These are phyloP conservation scores for Pontederia paniculata DNA, from an alignment of 176 grass and related monocot species.

Conservation along the genomic window DNA sequence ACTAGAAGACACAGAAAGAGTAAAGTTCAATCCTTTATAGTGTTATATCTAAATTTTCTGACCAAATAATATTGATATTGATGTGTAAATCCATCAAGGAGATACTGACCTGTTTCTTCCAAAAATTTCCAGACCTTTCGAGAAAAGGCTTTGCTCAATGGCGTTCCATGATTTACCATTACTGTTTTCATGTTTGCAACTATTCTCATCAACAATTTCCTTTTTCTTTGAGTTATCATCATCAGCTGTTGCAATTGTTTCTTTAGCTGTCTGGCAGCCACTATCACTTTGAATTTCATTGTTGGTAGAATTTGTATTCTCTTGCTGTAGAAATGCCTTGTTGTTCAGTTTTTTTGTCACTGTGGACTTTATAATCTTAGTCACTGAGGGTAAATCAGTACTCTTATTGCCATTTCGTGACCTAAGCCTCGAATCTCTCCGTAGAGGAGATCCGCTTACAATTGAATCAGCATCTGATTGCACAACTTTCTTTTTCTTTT, in stretches of 20 bases:
- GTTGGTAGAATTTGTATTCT: constrained; percentile 28
- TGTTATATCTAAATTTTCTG: neutral
- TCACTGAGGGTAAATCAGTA: constrained; percentile 34
- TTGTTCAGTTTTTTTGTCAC: constrained; percentile 46
- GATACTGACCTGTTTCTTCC: constrained; percentile 61
- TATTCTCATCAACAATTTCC: constrained; percentile 63
- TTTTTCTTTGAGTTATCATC: constrained; percentile 52
- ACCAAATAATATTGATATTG: neutral
- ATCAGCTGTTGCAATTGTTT: constrained; percentile 35
- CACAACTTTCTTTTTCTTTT: constrained; percentile 50
- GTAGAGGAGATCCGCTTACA: constrained; percentile 39
- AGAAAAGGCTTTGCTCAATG: constrained; percentile 79
- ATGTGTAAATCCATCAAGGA: no score
- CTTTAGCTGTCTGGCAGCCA: constrained; percentile 32
- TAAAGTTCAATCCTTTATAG: no score
- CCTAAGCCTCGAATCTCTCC: constrained; percentile 66
- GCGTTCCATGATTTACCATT: constrained; percentile 48
- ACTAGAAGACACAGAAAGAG: no score
- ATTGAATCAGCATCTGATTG: constrained; percentile 48
- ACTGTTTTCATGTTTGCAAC: constrained; percentile 40
- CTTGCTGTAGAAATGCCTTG: constrained; percentile 29
- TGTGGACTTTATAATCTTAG: constrained; percentile 30
- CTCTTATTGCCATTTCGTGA: constrained; percentile 52
- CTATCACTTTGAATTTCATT: constrained; percentile 44
- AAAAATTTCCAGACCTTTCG: constrained; percentile 94